Percentiles rank a stretch among this genome's conserved stretches.
Evolutionary conservation across 164 flowering plant species (phyloP).

Genomic region (Kalanchoe fedtschenkoi): DNA sequence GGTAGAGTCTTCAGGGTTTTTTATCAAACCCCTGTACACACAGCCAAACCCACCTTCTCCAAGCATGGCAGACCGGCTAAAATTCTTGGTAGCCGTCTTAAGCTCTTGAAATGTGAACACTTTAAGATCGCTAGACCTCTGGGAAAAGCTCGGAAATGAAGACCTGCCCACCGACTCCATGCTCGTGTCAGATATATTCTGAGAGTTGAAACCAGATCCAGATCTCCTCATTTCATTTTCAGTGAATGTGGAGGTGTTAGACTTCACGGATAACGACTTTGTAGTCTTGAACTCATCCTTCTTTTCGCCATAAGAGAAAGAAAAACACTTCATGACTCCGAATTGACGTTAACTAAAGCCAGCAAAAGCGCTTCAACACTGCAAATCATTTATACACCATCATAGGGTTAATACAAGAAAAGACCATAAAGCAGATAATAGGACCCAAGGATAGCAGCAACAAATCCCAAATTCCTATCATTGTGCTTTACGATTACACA

Average conservation of each 20-base stretch:
- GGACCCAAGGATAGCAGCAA: too few relatives aligned
- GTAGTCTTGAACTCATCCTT: slow-evolving; percentile 33
- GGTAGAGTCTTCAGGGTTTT: slow-evolving; percentile 37
- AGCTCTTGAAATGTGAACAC: slow-evolving; percentile 62
- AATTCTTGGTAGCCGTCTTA: slow-evolving; percentile 57
- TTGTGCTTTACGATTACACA: too few relatives aligned
- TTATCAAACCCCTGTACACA: slow-evolving; percentile 62
- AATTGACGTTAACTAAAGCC: neutral
- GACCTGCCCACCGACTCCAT: slow-evolving; percentile 34
- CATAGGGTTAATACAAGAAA: too few relatives aligned
- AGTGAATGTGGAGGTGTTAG: slow-evolving; percentile 22
- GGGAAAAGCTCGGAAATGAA: slow-evolving; percentile 32
- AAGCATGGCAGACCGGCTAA: slow-evolving; percentile 50
- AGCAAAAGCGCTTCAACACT: neutral
- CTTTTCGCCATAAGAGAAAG: slow-evolving; percentile 29
- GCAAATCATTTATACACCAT: too few relatives aligned
- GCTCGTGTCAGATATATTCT: slow-evolving; percentile 45
- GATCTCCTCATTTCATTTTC: slow-evolving; percentile 30
- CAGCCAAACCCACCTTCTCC: slow-evolving; percentile 97
- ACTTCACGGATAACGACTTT: slow-evolving; percentile 22
- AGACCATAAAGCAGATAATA: too few relatives aligned
- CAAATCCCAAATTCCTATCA: too few relatives aligned
- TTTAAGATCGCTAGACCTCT: slow-evolving; percentile 57
- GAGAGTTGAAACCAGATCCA: slow-evolving; percentile 60
- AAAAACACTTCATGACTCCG: slow-evolving; percentile 58